These are phyloP conservation scores for Euphrasia arctica DNA, from an alignment of 305 asterid species.

Conservation along the genomic window DNA sequence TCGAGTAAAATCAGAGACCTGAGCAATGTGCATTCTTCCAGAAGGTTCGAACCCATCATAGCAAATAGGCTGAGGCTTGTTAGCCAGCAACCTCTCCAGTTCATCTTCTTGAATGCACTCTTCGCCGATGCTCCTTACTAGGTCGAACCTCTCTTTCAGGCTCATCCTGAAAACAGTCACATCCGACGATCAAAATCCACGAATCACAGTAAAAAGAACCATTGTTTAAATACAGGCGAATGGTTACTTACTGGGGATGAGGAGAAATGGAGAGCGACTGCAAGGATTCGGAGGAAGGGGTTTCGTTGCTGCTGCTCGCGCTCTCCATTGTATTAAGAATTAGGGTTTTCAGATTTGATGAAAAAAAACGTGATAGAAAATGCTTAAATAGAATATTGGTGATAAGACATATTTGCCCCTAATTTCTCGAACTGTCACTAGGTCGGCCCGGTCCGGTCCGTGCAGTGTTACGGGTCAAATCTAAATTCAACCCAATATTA, in stretches of 20 bases:
- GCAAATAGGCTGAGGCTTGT: constrained; percentile 66
- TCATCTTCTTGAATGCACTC: constrained; percentile 94
- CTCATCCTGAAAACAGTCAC: constrained; percentile 40
- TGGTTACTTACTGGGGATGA: constrained; percentile 29
- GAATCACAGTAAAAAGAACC: neutral
- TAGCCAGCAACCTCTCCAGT: constrained; percentile 56
- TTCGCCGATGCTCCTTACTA: constrained; percentile 77
- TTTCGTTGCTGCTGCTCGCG: constrained; percentile 22
- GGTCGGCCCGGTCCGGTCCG: too few relatives aligned
- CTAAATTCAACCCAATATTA: too few relatives aligned
- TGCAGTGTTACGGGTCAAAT: too few relatives aligned
- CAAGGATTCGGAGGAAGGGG: constrained; percentile 28
- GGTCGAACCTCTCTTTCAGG: constrained; percentile 54
- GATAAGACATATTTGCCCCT: too few relatives aligned
- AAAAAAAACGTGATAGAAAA: too few relatives aligned
- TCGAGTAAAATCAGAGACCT: constrained; percentile 35
- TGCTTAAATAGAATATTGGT: too few relatives aligned
- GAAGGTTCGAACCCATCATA: constrained; percentile 94
- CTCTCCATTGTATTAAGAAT: neutral
- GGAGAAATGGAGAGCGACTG: constrained; percentile 36
- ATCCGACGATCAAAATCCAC: constrained; percentile 14
- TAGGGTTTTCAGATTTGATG: neutral
- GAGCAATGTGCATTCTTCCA: constrained; percentile 96
- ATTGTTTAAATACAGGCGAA: neutral
- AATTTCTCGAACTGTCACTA: too few relatives aligned